A percentile compares a stretch with the other conserved stretches of the same genome.
Evolutionary conservation across 371 early-diverging fungal genomes (phyloP).

Genomic region (Apophysomyces sp.): DNA sequence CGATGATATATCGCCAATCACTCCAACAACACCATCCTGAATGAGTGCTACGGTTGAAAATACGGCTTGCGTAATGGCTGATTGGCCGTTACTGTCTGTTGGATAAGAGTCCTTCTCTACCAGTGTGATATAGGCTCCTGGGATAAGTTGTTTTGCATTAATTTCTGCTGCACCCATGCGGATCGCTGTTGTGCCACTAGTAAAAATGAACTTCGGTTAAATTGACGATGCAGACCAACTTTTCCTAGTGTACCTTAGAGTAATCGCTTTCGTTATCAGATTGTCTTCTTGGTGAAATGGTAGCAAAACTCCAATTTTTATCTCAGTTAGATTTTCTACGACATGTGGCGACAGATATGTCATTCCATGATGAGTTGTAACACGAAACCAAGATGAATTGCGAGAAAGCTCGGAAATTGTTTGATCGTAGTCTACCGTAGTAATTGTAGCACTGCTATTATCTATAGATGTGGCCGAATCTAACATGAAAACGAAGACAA

Average conservation of each 20-base stretch:
- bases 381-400: background rate
- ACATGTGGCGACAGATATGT: background rate
- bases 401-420: background rate
- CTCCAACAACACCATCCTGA: conserved; percentile 28
- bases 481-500: background rate
- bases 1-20: conserved; percentile 37
- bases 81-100: conserved; percentile 21
- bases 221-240: background rate
- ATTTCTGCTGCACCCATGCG: conserved; percentile 37
- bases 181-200: conserved; percentile 37
- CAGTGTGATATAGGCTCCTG: conserved; percentile 37
- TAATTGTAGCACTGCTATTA: background rate
- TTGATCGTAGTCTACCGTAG: background rate
- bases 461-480: background rate
- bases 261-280: conserved; percentile 5
- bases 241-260: conserved; percentile 16
- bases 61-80: conserved; percentile 29
- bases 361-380: background rate
- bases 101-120: conserved; percentile 44
- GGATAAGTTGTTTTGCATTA: conserved; percentile 31
- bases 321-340: conserved; percentile 10
- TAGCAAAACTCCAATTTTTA: conserved; percentile 16
- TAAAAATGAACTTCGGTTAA: background rate
- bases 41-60: conserved; percentile 36
- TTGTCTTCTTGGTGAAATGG: conserved; percentile 9